Conservation (phyloP, 768 basidiomycete species). For the Pleurotus ostreatus region DNA sequence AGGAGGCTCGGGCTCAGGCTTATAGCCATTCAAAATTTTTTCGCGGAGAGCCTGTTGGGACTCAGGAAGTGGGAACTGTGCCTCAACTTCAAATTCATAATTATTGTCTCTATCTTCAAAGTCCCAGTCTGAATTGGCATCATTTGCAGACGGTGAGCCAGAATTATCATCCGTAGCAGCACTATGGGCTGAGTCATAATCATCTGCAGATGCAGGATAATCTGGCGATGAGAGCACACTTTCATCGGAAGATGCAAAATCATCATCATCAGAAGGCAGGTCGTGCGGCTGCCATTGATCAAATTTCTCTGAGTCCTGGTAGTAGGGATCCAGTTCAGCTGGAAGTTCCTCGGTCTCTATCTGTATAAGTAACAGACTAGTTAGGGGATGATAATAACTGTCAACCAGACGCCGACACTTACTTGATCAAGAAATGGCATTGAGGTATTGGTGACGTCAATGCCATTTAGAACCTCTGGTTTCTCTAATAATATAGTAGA, state of each 20-base stretch:
- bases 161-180: not conserved
- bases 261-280: not conserved
- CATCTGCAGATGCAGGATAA: not conserved
- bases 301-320: not conserved
- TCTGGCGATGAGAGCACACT: not conserved
- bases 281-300: not conserved
- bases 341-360: not conserved
- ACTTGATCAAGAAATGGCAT: not conserved
- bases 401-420: not conserved
- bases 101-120: not conserved
- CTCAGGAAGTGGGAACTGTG: not conserved
- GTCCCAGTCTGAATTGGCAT: not conserved
- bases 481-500: not conserved
- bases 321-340: not conserved
- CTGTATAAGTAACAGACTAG: not conserved
- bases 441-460: not conserved
- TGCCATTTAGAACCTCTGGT: not conserved
- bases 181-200: not conserved
- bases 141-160: not conserved
- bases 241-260: not conserved
- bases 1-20: not conserved
- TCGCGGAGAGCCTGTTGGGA: not conserved
- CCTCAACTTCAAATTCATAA: not conserved
- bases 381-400: not conserved
- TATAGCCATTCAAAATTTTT: slow-evolving; percentile 3